Percentiles rank a stretch among this genome's conserved stretches.
Conservation (phyloP, 75 land plant species). For the Pinus taeda region DNA sequence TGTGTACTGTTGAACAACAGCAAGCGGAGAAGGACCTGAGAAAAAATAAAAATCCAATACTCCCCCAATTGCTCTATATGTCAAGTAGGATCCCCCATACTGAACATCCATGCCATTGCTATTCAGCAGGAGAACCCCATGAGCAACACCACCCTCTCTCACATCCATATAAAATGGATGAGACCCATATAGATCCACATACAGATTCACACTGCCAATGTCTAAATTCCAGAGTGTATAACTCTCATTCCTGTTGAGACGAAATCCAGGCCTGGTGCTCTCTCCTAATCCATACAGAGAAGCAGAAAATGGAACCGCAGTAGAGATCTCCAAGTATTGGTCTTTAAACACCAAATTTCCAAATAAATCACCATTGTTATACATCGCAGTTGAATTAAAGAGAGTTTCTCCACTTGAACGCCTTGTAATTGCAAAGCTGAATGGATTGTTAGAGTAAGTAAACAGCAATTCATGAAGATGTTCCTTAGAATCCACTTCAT, state of each 20-base stretch:
- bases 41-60: constrained; percentile 93
- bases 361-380: no score
- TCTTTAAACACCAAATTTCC: constrained; percentile 76
- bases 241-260: constrained; percentile 23
- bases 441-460: constrained; percentile 62
- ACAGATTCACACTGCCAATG: constrained; percentile 35
- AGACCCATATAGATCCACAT: constrained; percentile 72
- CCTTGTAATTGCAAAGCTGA: constrained; percentile 64
- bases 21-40: constrained; percentile 64
- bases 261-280: constrained; percentile 72
- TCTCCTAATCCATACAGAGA: constrained; percentile 87
- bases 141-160: constrained; percentile 41
- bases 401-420: constrained; percentile 57
- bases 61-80: constrained; percentile 83
- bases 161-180: constrained; percentile 39
- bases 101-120: constrained; percentile 94
- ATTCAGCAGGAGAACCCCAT: constrained; percentile 82
- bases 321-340: constrained; percentile 88
- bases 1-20: constrained; percentile 86
- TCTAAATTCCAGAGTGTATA: constrained; percentile 81
- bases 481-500: constrained; percentile 11
- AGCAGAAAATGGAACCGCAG: constrained; percentile 47
- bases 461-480: constrained; percentile 43
- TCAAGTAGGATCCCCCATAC: constrained; percentile 58
- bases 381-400: constrained; percentile 46